Base-by-base conservation (phyloP, 2,329 filamentous ascomycete species). In the Colletotrichum aenigma region DNA sequence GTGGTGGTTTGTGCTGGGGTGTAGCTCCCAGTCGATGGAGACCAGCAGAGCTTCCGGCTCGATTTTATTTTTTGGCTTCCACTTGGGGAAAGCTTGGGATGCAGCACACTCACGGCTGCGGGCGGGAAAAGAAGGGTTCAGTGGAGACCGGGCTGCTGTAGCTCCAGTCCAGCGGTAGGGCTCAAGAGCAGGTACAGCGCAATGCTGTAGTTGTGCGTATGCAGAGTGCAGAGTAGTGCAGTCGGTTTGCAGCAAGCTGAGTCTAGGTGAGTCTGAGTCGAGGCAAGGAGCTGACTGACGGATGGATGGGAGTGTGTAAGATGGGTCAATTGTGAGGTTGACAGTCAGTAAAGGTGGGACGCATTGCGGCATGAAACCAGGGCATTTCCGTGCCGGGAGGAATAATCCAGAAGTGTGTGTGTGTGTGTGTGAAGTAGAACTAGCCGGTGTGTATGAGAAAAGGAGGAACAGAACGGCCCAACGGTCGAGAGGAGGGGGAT, bases 51-150 rank as follows among this genome's bases (percentile, higher is more conserved):
- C 43, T 52, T 21, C 43, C 43, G 43, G 43, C 43, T 52, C n/a
- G 43, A 21, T 24, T 52, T 52, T 52, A 52, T 52, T 52, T 52
- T 52, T 55, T 30, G 60, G 58, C 48, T 32, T 34, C 36, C 21
- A 30, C 61, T 71, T 64, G 69, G 64, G 69, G 62, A 64, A 75
- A 75, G 73, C 73, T 75, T 73, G 73, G 68, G 62, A 48, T 56
- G 66, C 66, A 64, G 71, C 24, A 30, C 55, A 58, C 38, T 52
- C 43, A 32, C 48, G 28, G 12, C 55, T 60, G 55, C 10, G 32
- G 8, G 43, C 43, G n/a, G 16, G 55, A 26, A 56, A 48, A 62
- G 21, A 70, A 70, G 38, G 62, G 62, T 73, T 43, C 32, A 28
- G 73, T 75, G 73, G 73, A 58, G 56, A 75, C 62, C 10, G 16